Evolutionary conservation across 2,329 filamentous ascomycete genomes (phyloP), one percentile per base, ranked within the genome.

Genomic region (Calonectria multiphialidica): DNA sequence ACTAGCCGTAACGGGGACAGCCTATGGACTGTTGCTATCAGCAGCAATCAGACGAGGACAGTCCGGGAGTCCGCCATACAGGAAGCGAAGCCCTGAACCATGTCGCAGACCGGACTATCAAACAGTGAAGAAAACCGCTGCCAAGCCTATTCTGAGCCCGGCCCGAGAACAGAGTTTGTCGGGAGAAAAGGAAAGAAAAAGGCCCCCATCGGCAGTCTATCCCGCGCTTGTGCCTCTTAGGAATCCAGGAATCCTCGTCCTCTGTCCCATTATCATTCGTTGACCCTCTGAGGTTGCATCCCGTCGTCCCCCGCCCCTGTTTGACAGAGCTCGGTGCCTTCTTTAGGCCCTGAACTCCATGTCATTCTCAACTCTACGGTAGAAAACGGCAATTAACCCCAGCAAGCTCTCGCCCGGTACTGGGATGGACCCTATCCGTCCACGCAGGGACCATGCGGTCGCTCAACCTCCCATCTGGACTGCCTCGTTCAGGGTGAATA

Each of bases 401-500:
- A 21, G 42, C 62, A 53, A 71, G 53, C 63, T 33, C 50, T 61
- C 62, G 57, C 44, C 44, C 45, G 68, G 49, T 64, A 45, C 50
- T 66, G 42, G 55, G 53, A 44, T 47, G 10, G 6, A 25, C 33
- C 47, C 49, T 66, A 62, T 50, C 35, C 45, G 28, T 18, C 35
- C 1, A 35, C 62, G 44, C 44, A 64, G 44, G 62, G 33, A 47
- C 72, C 72, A 66, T 67, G 68, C 45, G 63, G 71, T 68, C 50
- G 62, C 62, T 40, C 44, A 42, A 74, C 57, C 71, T 59, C 63
- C 21, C 65, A 28, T 66, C 49, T 53, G 64, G 57, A 59, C 67
- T 66, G 55, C 44, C 61, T 66, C 50, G 50, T 67, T 76, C 71
- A 70, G 70, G 71, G 68, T 79, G 68, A 73, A 12, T 76, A 68